Conservation (phyloP, 2,329 filamentous ascomycete species). For the Exophiala alcalophila region DNA sequence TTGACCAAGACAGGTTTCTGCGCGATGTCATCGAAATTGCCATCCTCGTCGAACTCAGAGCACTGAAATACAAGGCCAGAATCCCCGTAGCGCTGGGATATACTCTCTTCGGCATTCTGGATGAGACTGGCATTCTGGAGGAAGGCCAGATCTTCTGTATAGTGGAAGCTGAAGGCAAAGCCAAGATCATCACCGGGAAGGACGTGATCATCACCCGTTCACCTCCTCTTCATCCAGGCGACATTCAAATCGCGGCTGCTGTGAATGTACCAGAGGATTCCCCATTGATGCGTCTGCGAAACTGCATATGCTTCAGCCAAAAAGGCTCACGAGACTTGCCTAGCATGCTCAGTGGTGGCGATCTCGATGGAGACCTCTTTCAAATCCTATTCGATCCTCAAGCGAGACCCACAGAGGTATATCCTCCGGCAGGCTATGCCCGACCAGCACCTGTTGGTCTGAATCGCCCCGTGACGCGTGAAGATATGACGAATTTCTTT, state of each 20-base stretch:
- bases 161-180: slow-evolving; percentile 44
- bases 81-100: slow-evolving; percentile 68
- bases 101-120: slow-evolving; percentile 81
- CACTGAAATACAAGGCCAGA: slow-evolving; percentile 74
- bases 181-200: slow-evolving; percentile 36
- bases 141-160: slow-evolving; percentile 68
- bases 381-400: slow-evolving; percentile 69
- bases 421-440: slow-evolving; percentile 68
- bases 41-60: slow-evolving; percentile 66
- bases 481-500: slow-evolving; percentile 78
- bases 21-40: slow-evolving; percentile 67
- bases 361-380: slow-evolving; percentile 80
- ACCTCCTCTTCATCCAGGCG: slow-evolving; percentile 77
- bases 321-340: slow-evolving; percentile 70
- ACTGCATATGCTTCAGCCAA: slow-evolving; percentile 76
- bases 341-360: slow-evolving; percentile 74
- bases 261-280: slow-evolving; percentile 58
- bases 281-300: slow-evolving; percentile 60
- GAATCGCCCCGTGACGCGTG: slow-evolving; percentile 54
- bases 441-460: slow-evolving; percentile 57
- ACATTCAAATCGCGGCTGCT: slow-evolving; percentile 66
- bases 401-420: slow-evolving; percentile 29
- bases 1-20: slow-evolving; percentile 66
- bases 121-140: slow-evolving; percentile 67
- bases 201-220: slow-evolving; percentile 69